Base-by-base conservation (phyloP, 345 rosid species). In the Moricandia arvensis region DNA sequence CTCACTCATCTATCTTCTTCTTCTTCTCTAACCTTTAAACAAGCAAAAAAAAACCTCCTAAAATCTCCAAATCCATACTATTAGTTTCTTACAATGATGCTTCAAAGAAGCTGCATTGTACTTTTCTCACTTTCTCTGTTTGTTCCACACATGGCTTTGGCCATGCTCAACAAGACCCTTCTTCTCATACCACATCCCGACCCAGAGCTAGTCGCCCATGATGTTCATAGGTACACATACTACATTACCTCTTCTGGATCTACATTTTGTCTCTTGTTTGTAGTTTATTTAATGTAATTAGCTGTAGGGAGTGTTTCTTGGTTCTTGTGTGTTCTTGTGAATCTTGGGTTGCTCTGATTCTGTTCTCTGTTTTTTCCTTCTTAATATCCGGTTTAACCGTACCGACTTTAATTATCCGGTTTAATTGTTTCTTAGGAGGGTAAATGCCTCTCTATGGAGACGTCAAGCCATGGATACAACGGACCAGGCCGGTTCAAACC, bases 381-480 rank as follows among this genome's bases (percentile, higher is more conserved):
- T 1, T 16, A 31, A 24, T n/a, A 1, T 71, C 64, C 59, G 65
- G 35, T 74, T 68, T 11, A 54, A 12, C 58, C 73, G 68, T 8
- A 45, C 68, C 3, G 27, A 66, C 5, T 60, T 6, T 68, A 61
- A 37, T 17, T 7, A 31, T 53, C 13, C 59, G 69, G 51, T 63
- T 61, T 30, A n/a, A n/a, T 4, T 15, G 15, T 38, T 68, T 74
- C 1, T 7, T 86, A 95, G 99, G 71, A 89, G 85, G 83, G 93
- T 90, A 37, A 90, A 92, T 83, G 96, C 83, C n/a, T 89, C 99
- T 29, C 13, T 92, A 3, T 79, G 89, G 55, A 95, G 97, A 77
- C 84, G 96, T 71, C 84, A 84, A 63, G 77, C 78, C 76, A 79
- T 87, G 21, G 85, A 89, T 45, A 37, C 76, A 26, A 72, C 80